These are phyloP conservation scores for Corylus avellana DNA, from an alignment of 306 rosid species.

Conservation along the genomic window DNA sequence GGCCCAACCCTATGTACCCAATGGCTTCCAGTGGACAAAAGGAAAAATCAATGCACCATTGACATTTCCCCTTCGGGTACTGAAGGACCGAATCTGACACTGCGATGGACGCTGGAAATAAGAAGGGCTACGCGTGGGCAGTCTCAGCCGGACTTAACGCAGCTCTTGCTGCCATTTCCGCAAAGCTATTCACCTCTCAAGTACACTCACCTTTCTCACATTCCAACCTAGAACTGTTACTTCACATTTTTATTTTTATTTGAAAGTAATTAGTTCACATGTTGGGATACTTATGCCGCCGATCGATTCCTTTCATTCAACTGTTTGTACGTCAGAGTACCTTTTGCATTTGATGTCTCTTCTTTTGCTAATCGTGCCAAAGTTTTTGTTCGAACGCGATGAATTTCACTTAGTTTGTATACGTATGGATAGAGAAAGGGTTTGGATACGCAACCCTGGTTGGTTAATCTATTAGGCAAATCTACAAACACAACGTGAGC, in stretches of 20 bases:
- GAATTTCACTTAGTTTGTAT: neutral
- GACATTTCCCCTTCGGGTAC: too few relatives aligned
- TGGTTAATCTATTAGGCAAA: neutral
- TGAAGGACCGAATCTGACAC: neutral
- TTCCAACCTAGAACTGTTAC: neutral
- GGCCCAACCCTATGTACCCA: too few relatives aligned
- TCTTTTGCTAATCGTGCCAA: too few relatives aligned
- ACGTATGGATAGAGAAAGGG: too few relatives aligned
- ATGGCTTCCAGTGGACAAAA: too few relatives aligned
- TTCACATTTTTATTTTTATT: too few relatives aligned
- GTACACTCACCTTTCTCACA: slow-evolving; percentile 17
- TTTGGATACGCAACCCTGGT: neutral
- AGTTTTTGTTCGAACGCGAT: neutral
- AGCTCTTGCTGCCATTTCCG: slow-evolving; percentile 63
- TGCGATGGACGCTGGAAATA: slow-evolving; percentile 29
- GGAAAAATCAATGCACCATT: too few relatives aligned
- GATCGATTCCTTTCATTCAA: neutral
- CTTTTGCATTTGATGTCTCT: neutral
- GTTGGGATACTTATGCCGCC: too few relatives aligned
- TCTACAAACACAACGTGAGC: slow-evolving; percentile 2
- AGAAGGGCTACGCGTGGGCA: slow-evolving; percentile 57
- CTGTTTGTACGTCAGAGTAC: neutral
- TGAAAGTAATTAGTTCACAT: too few relatives aligned
- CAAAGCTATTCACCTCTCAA: slow-evolving; percentile 52
- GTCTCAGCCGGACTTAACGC: slow-evolving; percentile 58